These are phyloP conservation scores for Persicaria tinctoria DNA, from an alignment of 148 eudicot genomes.

Conservation along the genomic window DNA sequence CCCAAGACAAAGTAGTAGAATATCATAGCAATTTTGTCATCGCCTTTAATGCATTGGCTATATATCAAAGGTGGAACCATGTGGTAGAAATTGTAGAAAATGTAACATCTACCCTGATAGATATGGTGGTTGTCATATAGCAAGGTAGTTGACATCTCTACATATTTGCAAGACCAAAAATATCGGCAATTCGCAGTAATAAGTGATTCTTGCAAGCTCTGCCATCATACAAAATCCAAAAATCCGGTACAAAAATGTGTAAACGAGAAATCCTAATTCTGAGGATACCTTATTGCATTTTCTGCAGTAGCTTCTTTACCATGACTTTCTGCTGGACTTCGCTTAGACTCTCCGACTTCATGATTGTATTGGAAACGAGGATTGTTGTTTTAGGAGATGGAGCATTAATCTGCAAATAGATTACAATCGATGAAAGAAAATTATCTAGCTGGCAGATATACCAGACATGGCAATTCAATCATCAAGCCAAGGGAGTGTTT, in stretches of 20 bases:
- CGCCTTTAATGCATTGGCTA: background rate
- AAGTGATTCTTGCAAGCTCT: background rate
- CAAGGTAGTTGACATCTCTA: background rate
- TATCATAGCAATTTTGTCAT: background rate
- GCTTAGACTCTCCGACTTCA: slow-evolving; percentile 63
- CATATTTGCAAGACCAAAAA: background rate
- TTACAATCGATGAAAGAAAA: background rate
- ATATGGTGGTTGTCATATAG: too few relatives aligned
- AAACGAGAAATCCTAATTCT: too few relatives aligned
- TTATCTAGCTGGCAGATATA: background rate
- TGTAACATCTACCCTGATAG: background rate
- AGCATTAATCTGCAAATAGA: slow-evolving; percentile 56
- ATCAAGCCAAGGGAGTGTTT: background rate
- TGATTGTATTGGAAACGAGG: slow-evolving; percentile 71
- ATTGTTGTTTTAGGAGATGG: slow-evolving; percentile 55
- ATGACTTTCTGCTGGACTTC: slow-evolving; percentile 60
- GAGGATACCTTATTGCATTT: slow-evolving; percentile 23
- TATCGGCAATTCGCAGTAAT: background rate
- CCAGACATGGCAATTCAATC: background rate
- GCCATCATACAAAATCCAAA: background rate
- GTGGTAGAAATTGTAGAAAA: background rate
- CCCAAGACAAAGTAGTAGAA: background rate
- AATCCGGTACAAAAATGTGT: background rate
- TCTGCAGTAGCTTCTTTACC: slow-evolving; percentile 70
- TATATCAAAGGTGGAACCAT: background rate